phyloP scores from a whole-genome alignment of 345 rosid genomes.

The Citrus sp. region DNA sequence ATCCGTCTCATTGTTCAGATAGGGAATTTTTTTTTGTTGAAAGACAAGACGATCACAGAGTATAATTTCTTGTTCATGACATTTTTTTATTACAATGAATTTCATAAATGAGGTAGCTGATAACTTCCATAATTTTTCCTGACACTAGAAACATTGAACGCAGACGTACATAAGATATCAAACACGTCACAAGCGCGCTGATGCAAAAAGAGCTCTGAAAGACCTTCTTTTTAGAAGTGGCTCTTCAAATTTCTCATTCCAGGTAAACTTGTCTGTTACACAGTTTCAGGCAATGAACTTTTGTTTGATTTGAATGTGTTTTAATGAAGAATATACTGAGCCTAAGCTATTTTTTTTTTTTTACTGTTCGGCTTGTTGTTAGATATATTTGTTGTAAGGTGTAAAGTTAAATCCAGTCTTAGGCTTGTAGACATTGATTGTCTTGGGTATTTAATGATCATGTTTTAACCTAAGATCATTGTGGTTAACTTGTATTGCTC shows the following conservation, averaged over 20 bases:
- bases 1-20: not conserved
- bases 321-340: not conserved
- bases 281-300: not conserved
- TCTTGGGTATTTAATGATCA: not conserved
- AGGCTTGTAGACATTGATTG: not conserved
- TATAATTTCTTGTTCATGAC: not conserved
- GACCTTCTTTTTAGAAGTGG: conserved; percentile 38
- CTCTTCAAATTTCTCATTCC: conserved; percentile 25
- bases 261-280: conserved; percentile 29
- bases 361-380: not conserved
- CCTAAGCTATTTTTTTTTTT: not conserved
- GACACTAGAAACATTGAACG: conserved; percentile 10
- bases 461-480: not conserved
- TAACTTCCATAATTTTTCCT: conserved; percentile 1
- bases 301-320: not conserved
- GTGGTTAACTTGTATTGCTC: not conserved
- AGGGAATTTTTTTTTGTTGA: not conserved
- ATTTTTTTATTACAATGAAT: not conserved
- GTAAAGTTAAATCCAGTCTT: not conserved
- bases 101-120: not conserved
- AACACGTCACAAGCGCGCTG: conserved; percentile 53
- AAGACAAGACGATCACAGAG: not conserved
- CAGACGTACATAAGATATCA: conserved; percentile 44
- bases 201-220: conserved; percentile 50
- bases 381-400: not conserved